Conservation (phyloP, 805 yeast genomes). For the Cyberlindnera nakhonratchasimensis region DNA sequence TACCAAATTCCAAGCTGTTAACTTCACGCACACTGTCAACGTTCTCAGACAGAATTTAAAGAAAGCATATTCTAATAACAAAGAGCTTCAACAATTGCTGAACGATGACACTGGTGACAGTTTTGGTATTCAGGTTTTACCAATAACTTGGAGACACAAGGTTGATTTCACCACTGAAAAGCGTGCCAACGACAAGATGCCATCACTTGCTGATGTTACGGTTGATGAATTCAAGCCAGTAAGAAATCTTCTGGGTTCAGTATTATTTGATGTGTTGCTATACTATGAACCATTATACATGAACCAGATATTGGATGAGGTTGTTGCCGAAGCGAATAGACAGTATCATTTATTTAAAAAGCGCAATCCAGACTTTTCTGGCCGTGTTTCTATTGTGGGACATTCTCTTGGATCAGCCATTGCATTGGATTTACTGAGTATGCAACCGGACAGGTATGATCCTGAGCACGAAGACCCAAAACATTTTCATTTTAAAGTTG, state of each 20-base stretch:
- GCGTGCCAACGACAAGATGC: conserved; percentile 44
- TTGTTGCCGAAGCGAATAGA: conserved; percentile 58
- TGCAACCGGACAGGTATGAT: conserved; percentile 31
- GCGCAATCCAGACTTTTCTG: conserved; percentile 70
- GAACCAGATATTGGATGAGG: conserved; percentile 57
- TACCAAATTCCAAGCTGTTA: conserved; percentile 69
- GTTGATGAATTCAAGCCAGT: conserved; percentile 74
- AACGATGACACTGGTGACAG: conserved; percentile 37
- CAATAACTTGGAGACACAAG: conserved; percentile 87
- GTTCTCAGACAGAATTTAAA: conserved; percentile 54
- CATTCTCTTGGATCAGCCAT: conserved; percentile 93
- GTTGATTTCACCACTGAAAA: conserved; percentile 56
- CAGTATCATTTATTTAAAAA: conserved; percentile 56
- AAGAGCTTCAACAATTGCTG: conserved; percentile 34
- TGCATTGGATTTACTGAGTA: conserved; percentile 65
- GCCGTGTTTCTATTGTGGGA: conserved; percentile 79
- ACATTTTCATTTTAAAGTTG: conserved; percentile 65
- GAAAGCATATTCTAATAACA: conserved; percentile 42
- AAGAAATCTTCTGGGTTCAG: conserved; percentile 80
- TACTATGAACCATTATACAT: conserved; percentile 72
- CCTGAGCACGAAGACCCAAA: conserved; percentile 31
- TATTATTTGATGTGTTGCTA: conserved; percentile 75
- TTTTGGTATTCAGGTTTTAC: conserved; percentile 76
- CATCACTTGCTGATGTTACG: conserved; percentile 67
- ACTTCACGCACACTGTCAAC: conserved; percentile 83